Conservation (phyloP, 1,284 basidiomycete genomes). For the Puccinia novopanici region DNA sequence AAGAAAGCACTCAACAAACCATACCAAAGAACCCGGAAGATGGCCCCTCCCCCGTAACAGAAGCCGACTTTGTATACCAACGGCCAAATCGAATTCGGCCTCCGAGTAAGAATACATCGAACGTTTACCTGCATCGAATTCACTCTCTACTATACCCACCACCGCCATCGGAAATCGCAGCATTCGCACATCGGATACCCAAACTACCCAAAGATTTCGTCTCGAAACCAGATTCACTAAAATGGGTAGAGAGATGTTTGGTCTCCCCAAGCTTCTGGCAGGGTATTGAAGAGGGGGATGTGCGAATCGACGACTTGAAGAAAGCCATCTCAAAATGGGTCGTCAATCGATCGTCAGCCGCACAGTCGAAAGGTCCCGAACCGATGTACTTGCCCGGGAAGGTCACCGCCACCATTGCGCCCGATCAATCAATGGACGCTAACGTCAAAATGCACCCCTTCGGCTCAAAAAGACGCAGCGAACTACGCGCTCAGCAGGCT, state of each 20-base stretch:
- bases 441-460: slow-evolving; percentile 43
- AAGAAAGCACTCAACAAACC: slow-evolving; percentile 9
- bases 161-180: slow-evolving; percentile 70
- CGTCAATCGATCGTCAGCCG: slow-evolving; percentile 11
- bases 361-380: not conserved
- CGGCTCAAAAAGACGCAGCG: slow-evolving; percentile 29
- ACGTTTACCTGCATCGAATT: slow-evolving; percentile 38
- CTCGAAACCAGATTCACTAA: slow-evolving; percentile 11
- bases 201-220: slow-evolving; percentile 39
- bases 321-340: slow-evolving; percentile 44
- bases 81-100: slow-evolving; percentile 40
- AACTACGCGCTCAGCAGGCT: slow-evolving; percentile 33
- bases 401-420: slow-evolving; percentile 38
- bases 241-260: slow-evolving; percentile 46
- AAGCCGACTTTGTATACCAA: slow-evolving; percentile 39
- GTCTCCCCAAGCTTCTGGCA: slow-evolving; percentile 46
- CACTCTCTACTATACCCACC: slow-evolving; percentile 66
- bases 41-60: not conserved
- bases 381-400: slow-evolving; percentile 41
- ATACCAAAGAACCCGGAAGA: not conserved
- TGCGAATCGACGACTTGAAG: slow-evolving; percentile 40
- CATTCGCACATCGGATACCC: slow-evolving; percentile 71
- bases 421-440: slow-evolving; percentile 49
- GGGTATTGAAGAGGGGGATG: slow-evolving; percentile 48
- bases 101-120: slow-evolving; percentile 41